Percentiles rank a stretch among this genome's conserved stretches.
Evolutionary conservation across 108 stramenopile genomes (phyloP).

Genomic region (Phaeodactylum tricornutum): DNA sequence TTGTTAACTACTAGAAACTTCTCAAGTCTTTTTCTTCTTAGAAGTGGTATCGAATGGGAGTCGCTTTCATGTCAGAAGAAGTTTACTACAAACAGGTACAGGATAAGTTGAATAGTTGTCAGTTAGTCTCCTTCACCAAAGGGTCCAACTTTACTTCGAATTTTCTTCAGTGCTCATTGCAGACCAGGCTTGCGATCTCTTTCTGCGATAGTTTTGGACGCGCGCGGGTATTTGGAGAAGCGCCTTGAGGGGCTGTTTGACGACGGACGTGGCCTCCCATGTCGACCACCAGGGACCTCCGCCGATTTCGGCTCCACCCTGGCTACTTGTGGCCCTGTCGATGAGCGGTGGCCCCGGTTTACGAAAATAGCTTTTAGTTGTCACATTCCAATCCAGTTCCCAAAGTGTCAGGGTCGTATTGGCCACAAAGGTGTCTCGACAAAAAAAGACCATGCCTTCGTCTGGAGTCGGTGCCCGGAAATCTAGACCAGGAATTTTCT

Average conservation of each 20-base stretch:
- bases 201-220: conserved; percentile 22
- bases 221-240: conserved; percentile 25
- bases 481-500: conserved; percentile 40
- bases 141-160: no score
- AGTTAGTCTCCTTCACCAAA: no score
- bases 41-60: no score
- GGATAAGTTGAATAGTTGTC: no score
- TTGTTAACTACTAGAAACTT: no score
- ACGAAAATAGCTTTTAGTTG: conserved; percentile 33
- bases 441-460: conserved; percentile 76
- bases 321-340: conserved; percentile 40
- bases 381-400: conserved; percentile 50
- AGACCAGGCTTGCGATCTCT: no score
- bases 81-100: no score
- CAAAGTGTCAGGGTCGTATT: conserved; percentile 49
- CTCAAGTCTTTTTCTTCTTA: no score
- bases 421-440: conserved; percentile 68
- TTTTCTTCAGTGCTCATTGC: not conserved
- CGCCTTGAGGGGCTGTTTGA: conserved; percentile 25
- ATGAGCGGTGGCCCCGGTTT: conserved; percentile 20
- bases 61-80: no score
- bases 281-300: conserved; percentile 58
- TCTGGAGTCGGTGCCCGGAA: conserved; percentile 77
- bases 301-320: conserved; percentile 68
- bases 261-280: conserved; percentile 31